phyloP scores from a whole-genome alignment of 768 basidiomycete species.

The Suillus hirtellus region DNA sequence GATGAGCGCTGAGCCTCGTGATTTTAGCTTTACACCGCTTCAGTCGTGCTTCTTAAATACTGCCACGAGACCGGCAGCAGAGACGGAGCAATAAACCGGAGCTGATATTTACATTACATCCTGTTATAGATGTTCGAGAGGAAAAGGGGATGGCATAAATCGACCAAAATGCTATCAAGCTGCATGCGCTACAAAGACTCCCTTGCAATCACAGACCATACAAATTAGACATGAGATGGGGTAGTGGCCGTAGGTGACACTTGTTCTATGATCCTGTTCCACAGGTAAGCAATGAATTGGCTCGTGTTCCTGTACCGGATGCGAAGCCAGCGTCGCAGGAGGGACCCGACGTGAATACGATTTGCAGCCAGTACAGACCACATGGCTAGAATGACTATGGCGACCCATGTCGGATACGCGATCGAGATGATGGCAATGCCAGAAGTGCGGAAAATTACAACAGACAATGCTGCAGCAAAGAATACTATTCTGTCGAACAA shows the following conservation, averaged over 20 bases:
- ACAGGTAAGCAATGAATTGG: not conserved
- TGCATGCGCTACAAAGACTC: not conserved
- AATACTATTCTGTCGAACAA: conserved; percentile 17
- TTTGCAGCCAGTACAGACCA: conserved; percentile 5
- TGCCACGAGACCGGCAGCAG: not conserved
- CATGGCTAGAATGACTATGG: not conserved
- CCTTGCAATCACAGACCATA: not conserved
- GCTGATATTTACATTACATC: no score
- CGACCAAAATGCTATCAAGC: not conserved
- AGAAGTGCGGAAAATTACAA: conserved; percentile 26
- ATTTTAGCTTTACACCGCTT: conserved; percentile 3
- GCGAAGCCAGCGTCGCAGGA: no score
- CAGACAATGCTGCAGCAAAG: conserved; percentile 29
- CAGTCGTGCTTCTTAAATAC: not conserved
- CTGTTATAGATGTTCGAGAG: not conserved
- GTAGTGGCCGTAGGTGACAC: not conserved
- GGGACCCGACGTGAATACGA: not conserved
- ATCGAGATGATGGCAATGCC: conserved; percentile 16
- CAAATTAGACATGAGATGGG: not conserved
- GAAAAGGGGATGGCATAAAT: not conserved
- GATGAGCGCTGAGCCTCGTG: not conserved
- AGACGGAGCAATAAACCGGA: not conserved
- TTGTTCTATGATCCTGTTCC: not conserved
- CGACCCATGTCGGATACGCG: conserved; percentile 7
- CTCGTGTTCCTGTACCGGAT: no score